Evolutionary conservation across 2,329 filamentous ascomycete genomes (phyloP), one percentile per base, ranked within the genome.

Genomic region (Xylaria multiplex): DNA sequence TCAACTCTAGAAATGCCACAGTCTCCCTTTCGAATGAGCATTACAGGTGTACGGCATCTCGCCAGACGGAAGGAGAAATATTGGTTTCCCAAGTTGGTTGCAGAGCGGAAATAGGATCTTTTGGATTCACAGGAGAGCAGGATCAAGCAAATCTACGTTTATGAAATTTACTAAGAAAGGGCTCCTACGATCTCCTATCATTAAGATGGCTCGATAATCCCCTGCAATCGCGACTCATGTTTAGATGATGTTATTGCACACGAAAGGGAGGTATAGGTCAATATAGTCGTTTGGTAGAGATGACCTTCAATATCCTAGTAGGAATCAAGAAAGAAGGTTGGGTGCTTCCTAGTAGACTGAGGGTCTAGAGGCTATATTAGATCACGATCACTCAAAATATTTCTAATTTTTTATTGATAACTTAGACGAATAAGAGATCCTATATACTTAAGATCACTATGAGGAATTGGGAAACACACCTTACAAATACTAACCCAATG

Each of bases 401-500:
- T 65, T 62, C 14, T 66, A 43, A 22, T 58, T 68, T 42, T n/a
- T 54, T 9, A 68, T 68, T 6, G 66, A 66, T 30, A 58, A 62
- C 8, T n/a, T 68, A 2, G 66, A 68, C 22, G 66, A 68, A 40
- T 66, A 57, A 57, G 30, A 57, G 14, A 46, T 13, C 8, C 24
- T 45, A 1, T 11, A 50, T 35, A 32, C 56, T 13, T 13, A n/a
- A 57, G n/a, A 32, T 3, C 5, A 60, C 13, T 37, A 53, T 5
- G 40, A 50, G 13, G 35, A 22, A 1, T 14, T 58, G 1, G 5
- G 52, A 16, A 43, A 43, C 11, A 43, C 11, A 5, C 9, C 1
- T 40, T 70, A 1, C 48, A 70, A 0, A 71, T 72, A 3, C 40
- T 75, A 1, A 69, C 64, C 0, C 22, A 24, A 42, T 5, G 69